Base-by-base conservation (phyloP, 2,329 filamentous ascomycete species). In the Torrubiella hemipterigena region DNA sequence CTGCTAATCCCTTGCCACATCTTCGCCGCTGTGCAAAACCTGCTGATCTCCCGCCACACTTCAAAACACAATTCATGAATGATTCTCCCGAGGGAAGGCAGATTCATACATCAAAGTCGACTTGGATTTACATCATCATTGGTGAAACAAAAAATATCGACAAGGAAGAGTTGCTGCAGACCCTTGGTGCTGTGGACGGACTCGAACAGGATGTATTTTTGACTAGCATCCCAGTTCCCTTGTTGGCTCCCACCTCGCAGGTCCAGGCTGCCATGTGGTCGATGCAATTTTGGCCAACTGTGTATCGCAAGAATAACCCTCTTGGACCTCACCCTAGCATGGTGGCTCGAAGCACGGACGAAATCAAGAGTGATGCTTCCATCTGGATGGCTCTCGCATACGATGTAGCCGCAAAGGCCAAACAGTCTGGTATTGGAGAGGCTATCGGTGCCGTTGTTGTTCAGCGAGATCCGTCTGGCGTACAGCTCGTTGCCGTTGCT, bases 241-340 rank as follows among this genome's bases (percentile, higher is more conserved):
- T 79, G 17, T 60, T 84, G 27, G 69, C 82, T 16, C 84, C 84
- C 3, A 85, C 78, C 5, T 87, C 81, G 4, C 71, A 78, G 42
- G 65, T 78, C 23, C 81, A 89, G 52, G 81, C 84, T 7, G 71
- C 70, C 17, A 61, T 73, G 49, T 91, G 82, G 82, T 79, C 75
- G 17, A 63, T 70, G 20, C 67, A 77, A 43, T 89, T 84, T 52
- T 93, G 84, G 84, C 84, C 84, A 10, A 81, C 78, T 2, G 73
- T 87, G 29, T 93, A 91, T 58, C 79, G 83, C 40, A 86, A 86
- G 59, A 87, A 81, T 42, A 91, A 91, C 48, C 83, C 83, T 3
- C 81, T 87, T 36, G 84, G 84, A 4, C 83, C 84, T 13, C 84
- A 93, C 49, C 83, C 83, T 38, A 74, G 76, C 46, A 71, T 81